phyloP scores from a whole-genome alignment of 1,284 basidiomycete genomes.

The Ustilago hordei region DNA sequence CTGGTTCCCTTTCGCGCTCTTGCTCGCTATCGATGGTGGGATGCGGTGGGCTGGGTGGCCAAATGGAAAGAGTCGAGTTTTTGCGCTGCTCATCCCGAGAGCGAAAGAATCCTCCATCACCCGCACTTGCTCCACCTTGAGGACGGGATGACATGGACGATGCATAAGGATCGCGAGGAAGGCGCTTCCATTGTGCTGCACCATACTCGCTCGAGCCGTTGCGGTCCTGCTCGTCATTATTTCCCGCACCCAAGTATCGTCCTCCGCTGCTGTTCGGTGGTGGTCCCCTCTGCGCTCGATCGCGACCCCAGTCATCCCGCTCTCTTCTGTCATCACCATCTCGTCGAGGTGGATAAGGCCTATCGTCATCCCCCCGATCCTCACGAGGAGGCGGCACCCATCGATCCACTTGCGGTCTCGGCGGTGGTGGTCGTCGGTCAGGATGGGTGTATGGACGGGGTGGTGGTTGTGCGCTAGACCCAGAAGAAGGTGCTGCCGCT shows the following conservation, averaged over 20 bases:
- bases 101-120: slow-evolving; percentile 42
- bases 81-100: slow-evolving; percentile 58
- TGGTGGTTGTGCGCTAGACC: slow-evolving; percentile 16
- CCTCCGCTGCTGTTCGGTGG: slow-evolving; percentile 2
- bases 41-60: slow-evolving; percentile 54
- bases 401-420: slow-evolving; percentile 34
- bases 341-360: slow-evolving; percentile 16
- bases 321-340: slow-evolving; percentile 14
- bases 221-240: background rate
- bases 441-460: slow-evolving; percentile 30
- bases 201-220: slow-evolving; percentile 32
- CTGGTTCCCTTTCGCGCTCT: slow-evolving; percentile 53
- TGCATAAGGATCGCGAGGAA: slow-evolving; percentile 47
- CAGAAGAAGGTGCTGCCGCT: slow-evolving; percentile 11
- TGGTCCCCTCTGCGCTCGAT: slow-evolving; percentile 1
- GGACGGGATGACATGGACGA: slow-evolving; percentile 18
- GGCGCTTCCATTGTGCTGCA: slow-evolving; percentile 42
- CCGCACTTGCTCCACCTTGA: slow-evolving; percentile 2
- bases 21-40: slow-evolving; percentile 49
- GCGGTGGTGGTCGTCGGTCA: slow-evolving; percentile 41
- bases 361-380: slow-evolving; percentile 7
- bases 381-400: slow-evolving; percentile 47
- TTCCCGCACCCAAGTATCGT: slow-evolving; percentile 32
- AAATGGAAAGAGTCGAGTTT: slow-evolving; percentile 53
- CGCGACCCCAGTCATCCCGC: slow-evolving; percentile 10